Evolutionary conservation across 2,329 filamentous ascomycete genomes (phyloP).

Genomic region (Fusarium sp.): DNA sequence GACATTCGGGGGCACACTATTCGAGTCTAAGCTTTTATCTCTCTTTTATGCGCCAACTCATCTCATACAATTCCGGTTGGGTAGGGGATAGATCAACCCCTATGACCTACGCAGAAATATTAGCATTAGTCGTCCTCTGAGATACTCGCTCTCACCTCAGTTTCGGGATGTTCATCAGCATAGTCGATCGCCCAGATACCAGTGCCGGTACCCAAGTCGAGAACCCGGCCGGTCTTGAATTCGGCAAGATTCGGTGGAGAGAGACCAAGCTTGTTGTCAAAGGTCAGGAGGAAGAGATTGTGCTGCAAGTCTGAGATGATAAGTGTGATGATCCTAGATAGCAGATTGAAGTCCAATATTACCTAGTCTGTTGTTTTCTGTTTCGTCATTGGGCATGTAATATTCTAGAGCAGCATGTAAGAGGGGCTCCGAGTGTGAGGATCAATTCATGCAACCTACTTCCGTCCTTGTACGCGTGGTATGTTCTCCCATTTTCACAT

Average conservation of each 20-base stretch:
- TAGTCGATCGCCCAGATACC: not conserved
- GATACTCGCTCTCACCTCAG: not conserved
- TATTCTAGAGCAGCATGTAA: not conserved
- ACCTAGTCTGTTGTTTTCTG: constrained; percentile 1
- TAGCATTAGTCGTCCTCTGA: not conserved
- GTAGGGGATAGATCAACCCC: not conserved
- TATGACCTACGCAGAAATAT: not conserved
- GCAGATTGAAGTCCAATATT: not conserved
- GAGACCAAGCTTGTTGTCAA: constrained; percentile 1
- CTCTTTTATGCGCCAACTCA: not conserved
- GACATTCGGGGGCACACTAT: not conserved
- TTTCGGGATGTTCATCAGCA: not conserved
- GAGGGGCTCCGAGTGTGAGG: not conserved
- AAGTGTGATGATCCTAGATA: not conserved
- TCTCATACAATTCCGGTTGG: not conserved
- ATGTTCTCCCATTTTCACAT: constrained; percentile 6
- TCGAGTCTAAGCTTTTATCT: not conserved
- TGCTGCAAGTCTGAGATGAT: not conserved
- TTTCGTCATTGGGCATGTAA: constrained; percentile 3
- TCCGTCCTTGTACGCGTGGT: constrained; percentile 10
- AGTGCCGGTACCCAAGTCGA: not conserved
- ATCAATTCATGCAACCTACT: not conserved
- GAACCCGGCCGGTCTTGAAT: not conserved
- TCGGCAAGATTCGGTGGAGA: not conserved
- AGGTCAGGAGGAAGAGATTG: constrained; percentile 1